These are phyloP conservation scores for Bacidia gigantensis DNA, from an alignment of 495 filamentous ascomycete species.

Conservation along the genomic window DNA sequence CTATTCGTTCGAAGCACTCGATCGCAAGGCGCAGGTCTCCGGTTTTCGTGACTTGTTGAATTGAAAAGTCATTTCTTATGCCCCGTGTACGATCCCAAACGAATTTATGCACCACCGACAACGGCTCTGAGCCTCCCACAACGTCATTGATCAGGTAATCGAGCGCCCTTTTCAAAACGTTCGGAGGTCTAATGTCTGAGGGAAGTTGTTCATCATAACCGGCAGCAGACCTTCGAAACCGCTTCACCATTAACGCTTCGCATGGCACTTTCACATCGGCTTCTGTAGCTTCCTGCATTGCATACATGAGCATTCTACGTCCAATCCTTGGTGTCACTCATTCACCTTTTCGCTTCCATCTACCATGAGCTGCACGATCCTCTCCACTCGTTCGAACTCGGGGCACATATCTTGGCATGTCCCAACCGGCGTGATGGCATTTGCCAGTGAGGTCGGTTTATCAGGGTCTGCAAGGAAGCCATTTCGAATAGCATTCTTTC, in stretches of 20 bases:
- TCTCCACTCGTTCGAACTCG: constrained; percentile 68
- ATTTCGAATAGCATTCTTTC: constrained; percentile 53
- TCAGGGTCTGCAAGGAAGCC: constrained; percentile 82
- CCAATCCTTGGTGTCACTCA: not conserved
- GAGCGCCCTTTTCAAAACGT: constrained; percentile 56
- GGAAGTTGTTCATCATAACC: constrained; percentile 84
- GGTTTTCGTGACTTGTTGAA: constrained; percentile 62
- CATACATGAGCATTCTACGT: constrained; percentile 4
- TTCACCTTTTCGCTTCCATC: constrained; percentile 47
- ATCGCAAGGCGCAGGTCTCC: constrained; percentile 54
- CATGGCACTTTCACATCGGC: constrained; percentile 27
- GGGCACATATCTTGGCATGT: constrained; percentile 93
- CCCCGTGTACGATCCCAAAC: constrained; percentile 89
- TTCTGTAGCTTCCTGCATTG: constrained; percentile 19
- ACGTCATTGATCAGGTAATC: constrained; percentile 74
- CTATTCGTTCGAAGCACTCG: constrained; percentile 76
- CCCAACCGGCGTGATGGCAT: constrained; percentile 78
- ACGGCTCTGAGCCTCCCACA: constrained; percentile 44
- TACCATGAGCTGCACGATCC: constrained; percentile 57
- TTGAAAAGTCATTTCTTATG: constrained; percentile 86
- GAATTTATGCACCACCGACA: constrained; percentile 66
- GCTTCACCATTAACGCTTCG: constrained; percentile 63
- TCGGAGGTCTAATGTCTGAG: constrained; percentile 77
- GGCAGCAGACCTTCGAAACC: constrained; percentile 78
- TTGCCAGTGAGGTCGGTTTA: constrained; percentile 60